Evolutionary conservation across 257 asterid genomes (phyloP), one percentile per base, ranked within the genome.

Genomic region (Haberlea rhodopensis): DNA sequence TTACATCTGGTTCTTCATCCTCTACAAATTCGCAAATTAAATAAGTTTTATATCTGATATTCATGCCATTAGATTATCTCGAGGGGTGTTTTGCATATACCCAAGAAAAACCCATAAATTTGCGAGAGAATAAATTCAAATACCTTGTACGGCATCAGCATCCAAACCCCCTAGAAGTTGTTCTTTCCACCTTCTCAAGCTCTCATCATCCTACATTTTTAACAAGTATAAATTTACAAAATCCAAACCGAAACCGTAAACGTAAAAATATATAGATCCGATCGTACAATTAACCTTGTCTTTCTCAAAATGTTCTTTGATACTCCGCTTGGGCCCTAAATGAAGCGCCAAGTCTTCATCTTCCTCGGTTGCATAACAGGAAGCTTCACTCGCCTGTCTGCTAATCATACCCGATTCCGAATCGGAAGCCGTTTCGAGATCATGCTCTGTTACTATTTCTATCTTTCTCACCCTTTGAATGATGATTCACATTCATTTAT

Each of bases 121-220:
- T 10, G 6, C 7, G 4, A 27, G 31, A 5, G 5, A 26, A 11
- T 4, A 34, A 20, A 1, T 8, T 2, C 4, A 58, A 34, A 8
- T 70, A 77, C 86, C 86, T 75, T 73, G 73, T 48, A 78, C 78
- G n/a, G 53, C 69, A 48, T 25, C 56, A 51, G 80, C 81, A 69
- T 81, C 86, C 52, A 81, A 81, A 43, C 81, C 43, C 59, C 83
- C 83, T 7, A 80, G 37, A 46, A 80, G 81, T 20, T 77, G 85
- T 59, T 80, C 85, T 67, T 80, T 80, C 84, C 84, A 79, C 72
- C 78, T 79, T 69, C 84, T 79, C 72, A 79, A 75, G 72, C 85
- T 78, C 73, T 78, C 83, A 45, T 81, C 86, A 66, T 81, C 86
- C 86, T 78, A 67, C 16, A 45, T n/a, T 43, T 43, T 0, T 8